These are phyloP conservation scores for Candida orba DNA, from an alignment of 805 yeast species.

Conservation along the genomic window DNA sequence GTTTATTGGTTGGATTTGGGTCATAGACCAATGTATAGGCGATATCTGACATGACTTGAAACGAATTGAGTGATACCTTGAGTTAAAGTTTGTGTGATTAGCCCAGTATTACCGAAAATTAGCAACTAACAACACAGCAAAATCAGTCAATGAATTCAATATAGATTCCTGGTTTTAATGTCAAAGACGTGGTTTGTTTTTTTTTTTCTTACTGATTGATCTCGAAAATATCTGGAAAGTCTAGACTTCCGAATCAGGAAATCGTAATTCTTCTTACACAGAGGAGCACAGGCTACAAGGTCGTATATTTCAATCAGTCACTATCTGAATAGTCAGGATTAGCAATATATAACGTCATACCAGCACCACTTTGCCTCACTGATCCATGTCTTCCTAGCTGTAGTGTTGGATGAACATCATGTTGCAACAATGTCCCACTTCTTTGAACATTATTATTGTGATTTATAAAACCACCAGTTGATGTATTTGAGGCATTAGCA, in stretches of 20 bases:
- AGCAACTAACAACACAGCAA: no score
- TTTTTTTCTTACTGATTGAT: conserved; percentile 71
- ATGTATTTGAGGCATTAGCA: not conserved
- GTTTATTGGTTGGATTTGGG: conserved; percentile 55
- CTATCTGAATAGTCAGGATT: conserved; percentile 44
- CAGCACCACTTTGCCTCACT: conserved; percentile 27
- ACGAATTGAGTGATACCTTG: not conserved
- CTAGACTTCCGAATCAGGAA: conserved; percentile 10
- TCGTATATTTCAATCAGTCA: not conserved
- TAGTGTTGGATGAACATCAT: conserved; percentile 12
- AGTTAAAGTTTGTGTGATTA: no score
- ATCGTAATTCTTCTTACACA: not conserved
- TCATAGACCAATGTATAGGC: conserved; percentile 81
- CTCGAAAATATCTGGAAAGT: conserved; percentile 41
- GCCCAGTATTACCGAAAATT: no score
- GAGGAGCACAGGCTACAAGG: no score
- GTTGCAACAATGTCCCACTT: conserved; percentile 19
- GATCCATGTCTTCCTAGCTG: conserved; percentile 29
- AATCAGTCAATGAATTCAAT: no score
- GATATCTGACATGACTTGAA: conserved; percentile 18
- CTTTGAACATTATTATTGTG: conserved; percentile 4
- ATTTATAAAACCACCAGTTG: not conserved
- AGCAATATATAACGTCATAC: conserved; percentile 45
- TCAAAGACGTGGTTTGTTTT: conserved; percentile 24
- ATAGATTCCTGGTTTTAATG: no score